Evolutionary conservation across 805 yeast genomes (phyloP).

Genomic region (Candida quercuum): DNA sequence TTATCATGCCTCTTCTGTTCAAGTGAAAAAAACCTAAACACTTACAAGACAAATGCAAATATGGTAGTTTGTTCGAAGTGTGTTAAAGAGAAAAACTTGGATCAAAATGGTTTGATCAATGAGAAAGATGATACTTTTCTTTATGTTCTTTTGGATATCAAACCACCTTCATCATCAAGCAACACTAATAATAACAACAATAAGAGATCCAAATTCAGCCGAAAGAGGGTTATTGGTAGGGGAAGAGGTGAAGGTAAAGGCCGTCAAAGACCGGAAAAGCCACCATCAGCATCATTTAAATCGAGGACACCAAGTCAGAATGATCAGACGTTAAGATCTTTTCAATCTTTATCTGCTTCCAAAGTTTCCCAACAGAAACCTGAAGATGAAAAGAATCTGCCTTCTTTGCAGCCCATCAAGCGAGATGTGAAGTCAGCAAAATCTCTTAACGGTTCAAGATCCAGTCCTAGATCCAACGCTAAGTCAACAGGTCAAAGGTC

Average conservation of each 20-base stretch:
- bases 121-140: slow-evolving; percentile 45
- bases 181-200: no score
- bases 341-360: slow-evolving; percentile 28
- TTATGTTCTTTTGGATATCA: slow-evolving; percentile 42
- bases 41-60: slow-evolving; percentile 19
- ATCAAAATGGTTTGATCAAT: slow-evolving; percentile 28
- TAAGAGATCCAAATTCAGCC: no score
- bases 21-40: slow-evolving; percentile 35
- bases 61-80: slow-evolving; percentile 41
- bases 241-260: slow-evolving; percentile 17
- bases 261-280: slow-evolving; percentile 7
- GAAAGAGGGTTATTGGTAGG: slow-evolving; percentile 33
- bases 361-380: slow-evolving; percentile 15
- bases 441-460: neutral
- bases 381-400: slow-evolving; percentile 13
- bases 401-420: neutral
- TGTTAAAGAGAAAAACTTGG: slow-evolving; percentile 21
- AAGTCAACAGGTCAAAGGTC: no score
- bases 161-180: slow-evolving; percentile 31
- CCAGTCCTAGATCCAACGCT: neutral
- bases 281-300: slow-evolving; percentile 14
- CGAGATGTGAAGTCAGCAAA: no score
- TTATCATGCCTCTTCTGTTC: slow-evolving; percentile 42
- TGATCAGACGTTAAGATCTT: slow-evolving; percentile 32
- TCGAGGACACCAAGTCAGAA: slow-evolving; percentile 29